phyloP scores from a whole-genome alignment of 306 rosid genomes.

The Biancaea sappan region DNA sequence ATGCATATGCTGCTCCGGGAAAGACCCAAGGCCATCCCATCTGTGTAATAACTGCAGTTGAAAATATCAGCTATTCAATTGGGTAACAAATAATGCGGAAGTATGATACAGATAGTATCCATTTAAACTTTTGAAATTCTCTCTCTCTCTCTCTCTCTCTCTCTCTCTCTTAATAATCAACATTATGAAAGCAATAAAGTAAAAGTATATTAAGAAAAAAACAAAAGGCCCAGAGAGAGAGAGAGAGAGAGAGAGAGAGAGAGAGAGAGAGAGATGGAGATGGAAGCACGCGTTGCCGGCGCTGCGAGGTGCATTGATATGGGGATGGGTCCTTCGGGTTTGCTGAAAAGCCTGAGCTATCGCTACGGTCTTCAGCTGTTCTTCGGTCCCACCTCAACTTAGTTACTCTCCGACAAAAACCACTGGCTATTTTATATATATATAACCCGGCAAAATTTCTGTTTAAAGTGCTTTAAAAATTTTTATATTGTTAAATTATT shows the following conservation, averaged over 20 bases:
- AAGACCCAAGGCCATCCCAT: not conserved
- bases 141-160: conserved; percentile 3
- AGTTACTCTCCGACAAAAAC: not conserved
- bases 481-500: too few relatives aligned
- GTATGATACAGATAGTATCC: not conserved
- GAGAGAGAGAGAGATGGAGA: conserved; percentile 34
- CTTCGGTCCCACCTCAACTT: conserved; percentile 43
- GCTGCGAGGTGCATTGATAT: conserved; percentile 50
- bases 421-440: too few relatives aligned
- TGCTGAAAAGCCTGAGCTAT: conserved; percentile 47
- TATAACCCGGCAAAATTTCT: too few relatives aligned
- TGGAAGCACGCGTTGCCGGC: conserved; percentile 76
- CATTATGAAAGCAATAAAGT: not conserved
- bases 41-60: not conserved
- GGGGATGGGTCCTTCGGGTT: conserved; percentile 74
- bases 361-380: conserved; percentile 35
- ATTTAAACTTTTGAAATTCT: not conserved
- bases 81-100: not conserved
- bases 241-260: conserved; percentile 35
- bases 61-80: not conserved
- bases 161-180: not conserved
- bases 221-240: conserved; percentile 8
- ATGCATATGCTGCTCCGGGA: not conserved
- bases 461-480: too few relatives aligned
- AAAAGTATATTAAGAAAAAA: not conserved